phyloP scores from a whole-genome alignment of 345 rosid species.

The Cochlearia excelsa region DNA sequence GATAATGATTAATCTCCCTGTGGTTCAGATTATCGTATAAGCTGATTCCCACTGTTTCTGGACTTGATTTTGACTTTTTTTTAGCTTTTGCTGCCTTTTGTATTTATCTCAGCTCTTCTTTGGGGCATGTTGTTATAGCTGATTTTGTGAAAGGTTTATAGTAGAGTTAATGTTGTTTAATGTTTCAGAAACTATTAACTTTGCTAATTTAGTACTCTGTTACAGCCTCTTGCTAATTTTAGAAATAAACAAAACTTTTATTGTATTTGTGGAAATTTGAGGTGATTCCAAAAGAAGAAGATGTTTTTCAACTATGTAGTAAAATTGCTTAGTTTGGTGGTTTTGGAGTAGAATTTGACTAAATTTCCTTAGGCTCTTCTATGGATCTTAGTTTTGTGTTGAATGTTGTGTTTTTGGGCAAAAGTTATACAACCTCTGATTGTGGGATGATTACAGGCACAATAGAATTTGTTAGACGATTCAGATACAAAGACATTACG shows the following conservation, averaged over 20 bases:
- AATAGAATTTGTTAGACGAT: constrained; percentile 50
- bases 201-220: constrained; percentile 15
- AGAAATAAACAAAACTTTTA: background rate
- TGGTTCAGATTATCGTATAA: constrained; percentile 2
- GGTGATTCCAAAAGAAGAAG: background rate
- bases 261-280: background rate
- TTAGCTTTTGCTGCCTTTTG: constrained; percentile 2
- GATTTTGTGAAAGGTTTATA: background rate
- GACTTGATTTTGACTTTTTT: background rate
- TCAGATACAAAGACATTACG: constrained; percentile 65
- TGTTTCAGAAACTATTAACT: background rate
- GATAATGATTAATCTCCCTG: background rate
- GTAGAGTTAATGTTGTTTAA: constrained; percentile 14
- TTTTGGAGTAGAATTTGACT: background rate
- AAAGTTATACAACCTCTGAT: background rate
- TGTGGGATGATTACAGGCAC: constrained; percentile 43
- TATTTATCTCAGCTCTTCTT: background rate
- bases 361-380: background rate
- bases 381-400: background rate
- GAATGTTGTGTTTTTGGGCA: constrained; percentile 15
- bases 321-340: background rate
- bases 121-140: background rate
- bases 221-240: background rate
- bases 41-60: constrained; percentile 12
- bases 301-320: too few relatives aligned